Base-by-base conservation (phyloP, 2,329 filamentous ascomycete genomes). In the Sporothrix mexicana region DNA sequence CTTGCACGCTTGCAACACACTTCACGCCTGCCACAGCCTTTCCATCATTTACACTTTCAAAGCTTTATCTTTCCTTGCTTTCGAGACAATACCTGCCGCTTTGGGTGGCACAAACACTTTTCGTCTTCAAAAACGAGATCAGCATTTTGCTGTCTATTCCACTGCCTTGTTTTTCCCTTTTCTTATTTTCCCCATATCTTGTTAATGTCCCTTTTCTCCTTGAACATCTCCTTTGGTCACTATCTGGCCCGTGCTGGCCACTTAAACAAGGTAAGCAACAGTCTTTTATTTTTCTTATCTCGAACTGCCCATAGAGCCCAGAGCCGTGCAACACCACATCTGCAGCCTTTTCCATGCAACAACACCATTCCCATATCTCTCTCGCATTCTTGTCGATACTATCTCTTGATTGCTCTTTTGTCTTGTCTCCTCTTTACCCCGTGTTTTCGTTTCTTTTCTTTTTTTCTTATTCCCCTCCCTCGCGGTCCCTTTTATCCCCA, bases 241-340 rank as follows among this genome's bases (percentile, higher is more conserved):
- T 23, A n/a, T 10, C 67, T 59, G 51, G 51, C 15, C 49, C 49
- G 66, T 53, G 66, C 66, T 55, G 30, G 49, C 15, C 66, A 69
- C 64, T 51, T 36, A 15, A n/a, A 69, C 47, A 69, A 43, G 66
- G 66, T 69, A 55, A 70, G 68, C 68, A 57, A 23, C 49, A 49
- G 13, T 43, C 17, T 55, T 25, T 55, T 53, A 51, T 51, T 23
- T 59, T 20, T 47, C 68, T 70, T 70, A 70, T 70, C 68, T 70
- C 41, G 43, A 61, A 47, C 53, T 61, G 41, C 55, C 43, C 43
- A 61, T 9, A 59, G 68, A 49, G 41, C 55, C 43, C 43, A 61
- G 17, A 59, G 68, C 55, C 23, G 68, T 70, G 68, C 36, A 69
- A 69, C 67, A 36, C 47, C 45, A 23, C 30, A 1, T 55, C 12